Evolutionary conservation across 768 basidiomycete species (phyloP), one percentile per base, ranked within the genome.

Genomic region (Suillus variegatus): DNA sequence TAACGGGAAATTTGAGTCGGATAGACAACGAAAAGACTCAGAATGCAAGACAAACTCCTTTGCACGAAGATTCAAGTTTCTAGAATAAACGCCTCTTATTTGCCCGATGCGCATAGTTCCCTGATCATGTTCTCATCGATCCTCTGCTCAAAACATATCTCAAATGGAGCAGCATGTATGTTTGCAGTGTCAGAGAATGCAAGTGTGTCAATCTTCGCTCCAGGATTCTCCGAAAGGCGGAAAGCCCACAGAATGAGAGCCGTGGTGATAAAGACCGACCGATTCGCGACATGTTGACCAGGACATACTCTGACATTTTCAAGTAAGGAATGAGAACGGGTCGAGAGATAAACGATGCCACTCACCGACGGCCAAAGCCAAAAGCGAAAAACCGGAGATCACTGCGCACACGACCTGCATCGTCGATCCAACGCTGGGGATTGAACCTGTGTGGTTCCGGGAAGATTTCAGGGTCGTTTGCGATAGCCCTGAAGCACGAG

Each of bases 161-260:
- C 79, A 74, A 89, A 90, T 8, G 85, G 86, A 55, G 80, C 64
- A 1, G 89, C 88, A 65, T 87, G 87, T 0, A 82, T 79, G 70
- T 86, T 86, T 13, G 85, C 84, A 13, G 82, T 83, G 69, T 88
- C 85, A 0, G 85, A 85, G 71, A 91, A 88, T 0, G 81, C 86
- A 41, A 84, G 75, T 5, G 83, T 80, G 72, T 92, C 85, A 62
- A 91, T 88, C 0, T 86, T 86, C 3, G 77, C 72, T 3, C 72
- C 68, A 0, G 83, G 80, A 64, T 87, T 84, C 38, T 82, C 70
- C 4, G 73, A 77, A 38, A 91, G 74, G 0, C 73, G 80, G 77
- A 90, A 90, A 0, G 87, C 83, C 87, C 88, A 90, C 10, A 88
- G 79, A 10, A 86, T 73, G 20, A 88, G 76, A 0, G 88, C 86